Percentiles rank a stretch among this genome's conserved stretches.
Conservation (phyloP, 1,284 basidiomycete genomes). For the Rhodotorula sp. region DNA sequence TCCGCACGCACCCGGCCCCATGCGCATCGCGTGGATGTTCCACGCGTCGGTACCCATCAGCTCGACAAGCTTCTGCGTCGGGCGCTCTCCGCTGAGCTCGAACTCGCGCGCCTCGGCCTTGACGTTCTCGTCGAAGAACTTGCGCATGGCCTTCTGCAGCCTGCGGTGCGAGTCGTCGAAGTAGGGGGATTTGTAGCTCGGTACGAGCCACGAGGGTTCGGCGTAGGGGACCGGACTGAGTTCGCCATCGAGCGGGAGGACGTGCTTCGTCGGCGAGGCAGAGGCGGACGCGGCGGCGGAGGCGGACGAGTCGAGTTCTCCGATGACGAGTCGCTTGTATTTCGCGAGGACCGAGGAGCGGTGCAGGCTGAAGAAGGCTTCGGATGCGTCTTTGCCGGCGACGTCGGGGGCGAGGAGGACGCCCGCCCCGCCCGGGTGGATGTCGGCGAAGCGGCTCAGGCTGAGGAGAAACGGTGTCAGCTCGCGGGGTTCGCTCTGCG, state of each 20-base stretch:
- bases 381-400: slow-evolving; percentile 64
- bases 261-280: slow-evolving; percentile 58
- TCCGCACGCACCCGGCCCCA: slow-evolving; percentile 61
- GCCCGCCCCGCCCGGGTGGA: slow-evolving; percentile 86
- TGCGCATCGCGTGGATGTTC: slow-evolving; percentile 52
- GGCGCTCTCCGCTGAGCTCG: slow-evolving; percentile 42
- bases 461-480: slow-evolving; percentile 75
- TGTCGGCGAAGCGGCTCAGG: slow-evolving; percentile 70
- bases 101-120: slow-evolving; percentile 43
- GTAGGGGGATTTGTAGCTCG: slow-evolving; percentile 71
- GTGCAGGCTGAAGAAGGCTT: slow-evolving; percentile 78
- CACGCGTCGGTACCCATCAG: slow-evolving; percentile 44
- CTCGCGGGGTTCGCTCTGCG: neutral
- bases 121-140: slow-evolving; percentile 43
- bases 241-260: slow-evolving; percentile 51
- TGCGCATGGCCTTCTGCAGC: slow-evolving; percentile 48
- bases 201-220: slow-evolving; percentile 74
- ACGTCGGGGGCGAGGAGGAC: slow-evolving; percentile 58
- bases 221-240: slow-evolving; percentile 68
- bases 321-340: slow-evolving; percentile 37
- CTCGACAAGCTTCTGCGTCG: slow-evolving; percentile 47
- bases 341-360: slow-evolving; percentile 70
- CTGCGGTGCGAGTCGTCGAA: slow-evolving; percentile 59
- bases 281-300: slow-evolving; percentile 48
- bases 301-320: slow-evolving; percentile 53